Evolutionary conservation across 2,329 filamentous ascomycete species (phyloP).

Genomic region (Venturiaceae sp.): DNA sequence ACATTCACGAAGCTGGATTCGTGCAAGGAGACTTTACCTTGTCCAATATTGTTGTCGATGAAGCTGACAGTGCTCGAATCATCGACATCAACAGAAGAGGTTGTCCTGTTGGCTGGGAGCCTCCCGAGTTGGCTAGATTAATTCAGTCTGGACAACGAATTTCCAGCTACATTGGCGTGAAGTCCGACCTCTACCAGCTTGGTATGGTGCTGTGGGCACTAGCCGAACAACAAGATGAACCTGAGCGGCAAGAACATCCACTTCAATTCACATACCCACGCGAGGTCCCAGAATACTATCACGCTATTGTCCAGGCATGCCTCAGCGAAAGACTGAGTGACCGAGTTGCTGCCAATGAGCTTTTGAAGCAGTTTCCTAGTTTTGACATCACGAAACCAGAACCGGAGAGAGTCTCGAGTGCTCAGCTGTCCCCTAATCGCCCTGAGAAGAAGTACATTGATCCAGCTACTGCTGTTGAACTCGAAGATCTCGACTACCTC

Average conservation of each 20-base stretch:
- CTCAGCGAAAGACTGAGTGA: constrained; percentile 63
- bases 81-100: constrained; percentile 97
- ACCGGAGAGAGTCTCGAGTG: constrained; percentile 15
- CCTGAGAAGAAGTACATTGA: constrained; percentile 39
- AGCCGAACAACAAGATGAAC: constrained; percentile 80
- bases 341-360: constrained; percentile 61
- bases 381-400: constrained; percentile 4
- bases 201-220: constrained; percentile 97
- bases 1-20: constrained; percentile 92
- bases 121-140: constrained; percentile 77
- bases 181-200: constrained; percentile 90
- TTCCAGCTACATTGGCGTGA: constrained; percentile 95
- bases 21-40: constrained; percentile 97
- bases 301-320: constrained; percentile 64
- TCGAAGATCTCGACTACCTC: constrained; percentile 27
- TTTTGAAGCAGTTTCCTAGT: constrained; percentile 59
- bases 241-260: constrained; percentile 67
- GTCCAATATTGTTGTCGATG: constrained; percentile 92
- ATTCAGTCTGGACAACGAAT: constrained; percentile 85
- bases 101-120: constrained; percentile 97
- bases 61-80: constrained; percentile 77
- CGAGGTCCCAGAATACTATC: constrained; percentile 69
- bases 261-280: constrained; percentile 40
- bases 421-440: constrained; percentile 29
- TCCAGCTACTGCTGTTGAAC: constrained; percentile 31